Evolutionary conservation across 768 basidiomycete genomes (phyloP), one percentile per base, ranked within the genome.

Genomic region (Tricholoma bakamatsutake): DNA sequence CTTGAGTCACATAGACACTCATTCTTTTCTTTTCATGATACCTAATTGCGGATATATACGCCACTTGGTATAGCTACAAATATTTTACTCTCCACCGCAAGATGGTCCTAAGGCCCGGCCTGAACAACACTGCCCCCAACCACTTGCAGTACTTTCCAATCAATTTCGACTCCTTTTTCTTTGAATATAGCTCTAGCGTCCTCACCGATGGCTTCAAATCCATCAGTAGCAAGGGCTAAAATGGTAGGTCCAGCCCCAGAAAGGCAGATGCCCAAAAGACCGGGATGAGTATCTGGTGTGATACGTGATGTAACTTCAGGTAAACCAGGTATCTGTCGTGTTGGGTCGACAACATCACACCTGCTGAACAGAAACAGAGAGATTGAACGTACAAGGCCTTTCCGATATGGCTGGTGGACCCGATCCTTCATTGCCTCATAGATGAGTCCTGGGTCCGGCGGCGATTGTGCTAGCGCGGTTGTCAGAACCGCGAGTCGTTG

Each of bases 401-500:
- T 93, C 30, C 97, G 85, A 69, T 98, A 98, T 1, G 97, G 97
- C 68, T 99, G 97, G 69, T 99, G 97, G 12, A 99, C 81, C 52
- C 90, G 85, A 72, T 99, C 97, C 66, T 98, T 96, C 97, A 98
- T 98, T 1, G 96, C 96, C 67, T 98, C 96, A 70, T 96, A 98
- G 56, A 98, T 98, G n/a, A 99, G 83, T 18, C 86, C 90, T 0
- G 97, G 85, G 67, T 99, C 93, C 1, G 95, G 95, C 1, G 97
- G 96, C 10, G 86, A 83, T 64, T 88, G 87, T 3, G 84, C 88
- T 10, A 99, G 81, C 0, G 97, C 95, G 2, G 94, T 96, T 1
- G 96, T 98, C 53, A 99, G 79, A 28, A 99, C 97, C 0, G 96
- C 97, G 12, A 99, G 76, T 18, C 97, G 84, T 71, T 99, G 97